Evolutionary conservation across 2,329 filamentous ascomycete genomes (phyloP), one percentile per base, ranked within the genome.

Genomic region (Beauveria sp.): DNA sequence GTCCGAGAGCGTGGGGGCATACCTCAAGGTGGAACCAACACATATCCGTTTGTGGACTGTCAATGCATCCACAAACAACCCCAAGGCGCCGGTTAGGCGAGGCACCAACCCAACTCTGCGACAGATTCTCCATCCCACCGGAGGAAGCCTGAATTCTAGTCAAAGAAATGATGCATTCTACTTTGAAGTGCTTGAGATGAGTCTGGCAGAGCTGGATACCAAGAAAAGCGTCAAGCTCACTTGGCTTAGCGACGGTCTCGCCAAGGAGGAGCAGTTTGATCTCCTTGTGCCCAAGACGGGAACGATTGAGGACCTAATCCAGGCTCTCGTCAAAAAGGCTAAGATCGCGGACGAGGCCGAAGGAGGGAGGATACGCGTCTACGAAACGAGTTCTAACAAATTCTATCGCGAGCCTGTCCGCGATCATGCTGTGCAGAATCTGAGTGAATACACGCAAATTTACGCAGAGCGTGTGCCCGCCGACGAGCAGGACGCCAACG

Each of bases 131-230:
- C 87, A 85, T 63, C 87, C 90, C 12, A 84, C 87, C 57, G 90
- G 90, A 58, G 82, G 82, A 12, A 89, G 91, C 66, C 82, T 88
- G 55, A 89, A 86, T 66, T 83, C 83, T 61, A 86, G 82, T 37
- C 89, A 92, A 70, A 83, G 87, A 59, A 76, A 82, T 22, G 93
- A 97, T 73, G 85, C 88, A 1, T 79, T 99, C 57, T 97, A 88
- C 73, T 99, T 92, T 70, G 94, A 99, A 72, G 85, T 97, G 30
- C 78, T 99, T 46, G 94, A 99, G 64, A 96, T 97, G 79, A 96
- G 91, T 68, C 77, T 99, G 52, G 89, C 90, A 26, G 96, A 99
- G 73, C 81, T 96, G 48, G 94, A 99, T 70, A 94, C 90, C 61
- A 94, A 96, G 79, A 97, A 96, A 78, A 85, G 79, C 61, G 78